Evolutionary conservation across 2,329 filamentous ascomycete species (phyloP), one percentile per base, ranked within the genome.

Genomic region (Dendrostoma leiphaemia): DNA sequence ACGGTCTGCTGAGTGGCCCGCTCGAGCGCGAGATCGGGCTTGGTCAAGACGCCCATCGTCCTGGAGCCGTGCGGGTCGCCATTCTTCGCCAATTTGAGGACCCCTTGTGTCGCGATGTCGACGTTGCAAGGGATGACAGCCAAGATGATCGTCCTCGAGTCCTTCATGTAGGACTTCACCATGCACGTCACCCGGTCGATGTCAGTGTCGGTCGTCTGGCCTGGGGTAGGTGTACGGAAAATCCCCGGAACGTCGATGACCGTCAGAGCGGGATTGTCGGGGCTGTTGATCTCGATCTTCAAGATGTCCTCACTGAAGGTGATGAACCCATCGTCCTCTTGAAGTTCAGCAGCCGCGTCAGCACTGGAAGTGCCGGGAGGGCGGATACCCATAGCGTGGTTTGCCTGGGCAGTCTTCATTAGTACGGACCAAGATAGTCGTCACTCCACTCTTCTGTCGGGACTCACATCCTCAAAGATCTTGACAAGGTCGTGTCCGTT

Each of bases 181-280:
- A 82, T 78, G 10, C 69, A 67, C 17, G 70, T 69, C 1, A 82
- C 75, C 1, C 80, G 64, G 0, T 54, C 41, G 6, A 76, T 79
- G 54, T 82, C 79, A 0, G 48, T 53, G 2, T 76, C 71, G 0
- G 75, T 76, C 0, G 77, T 80, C 1, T 72, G 19, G 0, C 75
- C 75, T 44, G 65, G 58, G 0, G 69, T 73, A 4, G 71, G 58
- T 1, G 64, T 63, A 6, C 73, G 69, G 53, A 82, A 81, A n/a
- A 81, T 76, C 0, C 79, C 80, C 0, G 79, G 79, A 0, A 82
- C 76, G 17, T 82, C 79, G 5, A 81, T 81, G 6, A 82, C 68
- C 0, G 78, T 82, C 6, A 82, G 67, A 15, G 80, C 73, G 3
- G 74, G 60, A 69, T 74, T 66, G 0, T 71, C 46, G 0, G 78